Evolutionary conservation across 352 stramenopile species (phyloP).

Genomic region (Stramenopiles sp.): DNA sequence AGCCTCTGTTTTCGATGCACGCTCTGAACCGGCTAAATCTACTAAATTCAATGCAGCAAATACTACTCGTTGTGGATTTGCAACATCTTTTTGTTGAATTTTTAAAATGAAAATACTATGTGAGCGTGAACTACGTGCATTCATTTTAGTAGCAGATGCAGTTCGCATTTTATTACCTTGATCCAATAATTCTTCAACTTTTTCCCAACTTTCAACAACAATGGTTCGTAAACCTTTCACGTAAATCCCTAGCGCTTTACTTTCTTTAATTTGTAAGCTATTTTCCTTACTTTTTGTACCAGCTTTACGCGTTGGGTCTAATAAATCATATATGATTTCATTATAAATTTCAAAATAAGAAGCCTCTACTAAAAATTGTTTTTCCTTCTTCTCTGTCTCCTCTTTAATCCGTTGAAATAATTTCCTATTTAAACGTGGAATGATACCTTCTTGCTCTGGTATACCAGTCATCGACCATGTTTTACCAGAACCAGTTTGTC

Average conservation of each 20-base stretch:
- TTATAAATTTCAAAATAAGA: constrained; percentile 99
- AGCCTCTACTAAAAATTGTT: constrained; percentile 79
- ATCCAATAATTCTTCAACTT: constrained; percentile 54
- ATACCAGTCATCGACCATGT: constrained; percentile 60
- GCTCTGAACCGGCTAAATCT: constrained; percentile 90
- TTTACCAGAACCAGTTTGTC: constrained; percentile 53
- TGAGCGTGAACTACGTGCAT: constrained; percentile 76
- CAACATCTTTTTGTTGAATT: constrained; percentile 57
- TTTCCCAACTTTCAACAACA: constrained; percentile 54
- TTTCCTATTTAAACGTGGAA: constrained; percentile 53
- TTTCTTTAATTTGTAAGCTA: constrained; percentile 65
- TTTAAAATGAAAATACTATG: constrained; percentile 91
- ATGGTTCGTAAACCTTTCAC: constrained; percentile 82
- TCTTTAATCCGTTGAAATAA: constrained; percentile 56
- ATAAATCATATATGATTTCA: constrained; percentile 85
- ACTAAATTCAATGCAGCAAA: constrained; percentile 92
- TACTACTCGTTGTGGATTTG: constrained; percentile 60
- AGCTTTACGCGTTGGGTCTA: constrained; percentile 22
- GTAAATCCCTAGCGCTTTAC: constrained; percentile 81
- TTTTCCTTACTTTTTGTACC: constrained; percentile 47
- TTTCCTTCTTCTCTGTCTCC: constrained; percentile 36
- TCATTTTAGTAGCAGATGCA: constrained; percentile 88
- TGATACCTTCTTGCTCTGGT: constrained; percentile 34
- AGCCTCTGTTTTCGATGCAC: constrained; percentile 80
- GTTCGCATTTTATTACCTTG: constrained; percentile 77